Conservation (phyloP, 75 land plant species). For the Isoetes taiwanensis region DNA sequence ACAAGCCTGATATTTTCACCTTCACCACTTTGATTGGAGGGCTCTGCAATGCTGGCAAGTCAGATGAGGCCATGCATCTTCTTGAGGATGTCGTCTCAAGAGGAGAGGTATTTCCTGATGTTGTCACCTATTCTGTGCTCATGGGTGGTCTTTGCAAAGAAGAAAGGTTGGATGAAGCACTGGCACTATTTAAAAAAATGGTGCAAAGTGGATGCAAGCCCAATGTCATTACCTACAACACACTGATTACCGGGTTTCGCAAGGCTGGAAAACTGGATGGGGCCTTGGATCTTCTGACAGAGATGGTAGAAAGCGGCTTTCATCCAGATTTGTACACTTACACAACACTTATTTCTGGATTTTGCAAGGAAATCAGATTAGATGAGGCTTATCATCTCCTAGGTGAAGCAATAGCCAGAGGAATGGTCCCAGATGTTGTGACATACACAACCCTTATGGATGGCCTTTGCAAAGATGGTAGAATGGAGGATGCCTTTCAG, state of each 20-base stretch:
- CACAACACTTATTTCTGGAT: constrained; percentile 25
- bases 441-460: constrained; percentile 23
- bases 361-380: constrained; percentile 23
- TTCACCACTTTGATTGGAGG: no score
- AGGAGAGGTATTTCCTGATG: no score
- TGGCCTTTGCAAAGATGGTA: constrained; percentile 23
- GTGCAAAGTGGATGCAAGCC: no score
- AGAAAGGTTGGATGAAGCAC: no score
- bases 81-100: no score
- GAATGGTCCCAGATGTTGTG: constrained; percentile 28
- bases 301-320: constrained; percentile 18
- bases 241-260: constrained; percentile 25
- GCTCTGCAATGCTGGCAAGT: no score
- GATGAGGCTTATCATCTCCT: constrained; percentile 22
- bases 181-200: no score
- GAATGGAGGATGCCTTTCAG: constrained; percentile 20
- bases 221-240: constrained; percentile 23
- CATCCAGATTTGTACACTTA: constrained; percentile 27
- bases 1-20: no score
- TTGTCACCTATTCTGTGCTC: no score
- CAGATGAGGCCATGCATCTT: no score
- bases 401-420: constrained; percentile 16
- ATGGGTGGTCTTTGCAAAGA: no score
- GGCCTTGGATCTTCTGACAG: constrained; percentile 30
- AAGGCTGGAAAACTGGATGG: constrained; percentile 11